Base-by-base conservation (phyloP, 352 stramenopile species). In the Phytophthora tentaculata region DNA sequence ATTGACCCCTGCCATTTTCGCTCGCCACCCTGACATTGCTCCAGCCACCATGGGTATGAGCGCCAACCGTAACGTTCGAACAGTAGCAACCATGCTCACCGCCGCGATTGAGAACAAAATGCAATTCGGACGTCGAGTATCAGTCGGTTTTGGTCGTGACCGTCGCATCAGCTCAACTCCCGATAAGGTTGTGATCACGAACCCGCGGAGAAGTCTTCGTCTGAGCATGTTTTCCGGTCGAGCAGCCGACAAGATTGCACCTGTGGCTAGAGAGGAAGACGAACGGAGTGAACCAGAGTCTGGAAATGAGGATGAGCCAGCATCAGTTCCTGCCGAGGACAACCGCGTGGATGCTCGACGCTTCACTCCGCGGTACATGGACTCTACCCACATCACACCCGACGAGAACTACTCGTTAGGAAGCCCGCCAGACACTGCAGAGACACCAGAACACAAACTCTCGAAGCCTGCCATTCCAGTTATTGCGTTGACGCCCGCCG, bases 1-100 rank as follows among this genome's bases (percentile, higher is more conserved):
- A 24, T 24, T 92, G 41, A 83, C 74, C 0, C 52, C 61, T 29
- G 64, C 61, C 0, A 73, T 88, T 5, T 87, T 92, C 17, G 44
- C 53, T 2, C 73, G 75, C 3, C 77, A 92, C 32, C 64, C 65
- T 3, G 81, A 92, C 24, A 83, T 92, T 51, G 70, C 79, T 7
- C 77, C 83, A 3, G 69, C 66, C 35, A 51, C 68, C 0, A 23
- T 84, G 3, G 78, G 73, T 14, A 55, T 80, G 23, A 58, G 45
- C 6, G 58, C 32, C 0, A 71, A 65, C 45, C 80, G 71, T 49
- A 86, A 76, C 43, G 72, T 69, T 20, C 75, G 74, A 17, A 77
- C 67, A 9, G 77, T 90, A 39, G 67, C 66, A 17, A 72, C 69
- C 1, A 61, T 87, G 0, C 51, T 87, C 0, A 69, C 37, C 20